A percentile compares a stretch with the other conserved stretches of the same genome.
Conservation (phyloP, 768 basidiomycete genomes). For the Boletus tylopilopsis region DNA sequence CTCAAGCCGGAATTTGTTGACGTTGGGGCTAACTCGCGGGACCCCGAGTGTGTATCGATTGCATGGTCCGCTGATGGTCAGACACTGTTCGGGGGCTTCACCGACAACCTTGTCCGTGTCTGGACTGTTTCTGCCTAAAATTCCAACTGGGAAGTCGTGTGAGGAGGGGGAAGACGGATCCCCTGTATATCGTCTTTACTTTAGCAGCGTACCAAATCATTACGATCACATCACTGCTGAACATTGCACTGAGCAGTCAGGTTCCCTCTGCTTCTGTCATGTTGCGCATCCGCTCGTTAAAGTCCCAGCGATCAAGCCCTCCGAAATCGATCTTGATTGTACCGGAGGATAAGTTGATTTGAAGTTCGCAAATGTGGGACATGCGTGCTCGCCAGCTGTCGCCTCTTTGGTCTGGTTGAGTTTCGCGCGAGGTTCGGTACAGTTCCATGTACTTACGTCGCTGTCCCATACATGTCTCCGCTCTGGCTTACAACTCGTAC, state of each 20-base stretch:
- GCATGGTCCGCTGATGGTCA: constrained; percentile 99
- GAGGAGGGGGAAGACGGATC: constrained; percentile 15
- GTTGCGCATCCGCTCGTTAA: constrained; percentile 58
- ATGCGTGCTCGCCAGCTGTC: constrained; percentile 80
- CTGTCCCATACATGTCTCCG: constrained; percentile 70
- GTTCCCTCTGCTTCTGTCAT: constrained; percentile 46
- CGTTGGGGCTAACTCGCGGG: constrained; percentile 62
- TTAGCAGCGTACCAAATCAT: constrained; percentile 23
- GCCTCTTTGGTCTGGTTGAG: constrained; percentile 43
- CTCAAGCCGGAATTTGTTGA: constrained; percentile 94
- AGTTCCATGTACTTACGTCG: constrained; percentile 53
- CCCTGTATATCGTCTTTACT: constrained; percentile 24
- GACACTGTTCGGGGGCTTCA: constrained; percentile 95
- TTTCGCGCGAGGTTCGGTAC: background rate
- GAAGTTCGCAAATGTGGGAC: constrained; percentile 68
- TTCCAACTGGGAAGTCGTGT: constrained; percentile 16
- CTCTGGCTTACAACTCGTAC: constrained; percentile 61
- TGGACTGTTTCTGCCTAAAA: constrained; percentile 72
- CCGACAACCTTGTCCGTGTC: constrained; percentile 89
- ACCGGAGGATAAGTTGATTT: constrained; percentile 57
- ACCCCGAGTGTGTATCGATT: constrained; percentile 93
- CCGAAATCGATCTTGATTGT: constrained; percentile 73
- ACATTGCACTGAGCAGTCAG: background rate
- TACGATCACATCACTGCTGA: constrained; percentile 10
- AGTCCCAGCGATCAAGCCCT: constrained; percentile 73